Evolutionary conservation across 2,329 filamentous ascomycete genomes (phyloP).

Genomic region (Biscogniauxia marginata): DNA sequence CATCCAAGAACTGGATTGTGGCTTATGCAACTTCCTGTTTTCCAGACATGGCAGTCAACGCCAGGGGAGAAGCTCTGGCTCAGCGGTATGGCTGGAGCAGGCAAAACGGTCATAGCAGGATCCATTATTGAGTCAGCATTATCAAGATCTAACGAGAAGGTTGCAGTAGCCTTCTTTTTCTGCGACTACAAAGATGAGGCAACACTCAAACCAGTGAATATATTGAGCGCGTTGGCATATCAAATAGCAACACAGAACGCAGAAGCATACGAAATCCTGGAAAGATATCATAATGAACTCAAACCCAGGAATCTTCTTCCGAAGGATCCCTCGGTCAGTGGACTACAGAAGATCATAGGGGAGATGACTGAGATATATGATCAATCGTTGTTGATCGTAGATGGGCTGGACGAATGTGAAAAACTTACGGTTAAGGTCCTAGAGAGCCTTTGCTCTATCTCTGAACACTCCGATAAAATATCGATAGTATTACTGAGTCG

Average conservation of each 20-base stretch:
- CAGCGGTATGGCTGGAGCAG: constrained; percentile 28
- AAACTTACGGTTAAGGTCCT: constrained; percentile 8
- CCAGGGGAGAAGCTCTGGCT: constrained; percentile 24
- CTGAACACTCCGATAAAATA: constrained; percentile 9
- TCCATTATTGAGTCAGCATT: constrained; percentile 22
- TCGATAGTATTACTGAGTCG: constrained; percentile 18
- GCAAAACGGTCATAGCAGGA: constrained; percentile 29
- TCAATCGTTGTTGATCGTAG: constrained; percentile 14
- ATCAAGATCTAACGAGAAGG: not conserved
- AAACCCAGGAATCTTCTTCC: constrained; percentile 8
- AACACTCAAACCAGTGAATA: constrained; percentile 19
- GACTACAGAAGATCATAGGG: constrained; percentile 1
- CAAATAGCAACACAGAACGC: constrained; percentile 31
- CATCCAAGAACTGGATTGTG: constrained; percentile 25
- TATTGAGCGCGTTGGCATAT: constrained; percentile 27
- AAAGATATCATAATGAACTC: constrained; percentile 16
- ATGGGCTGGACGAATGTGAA: constrained; percentile 23
- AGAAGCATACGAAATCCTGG: constrained; percentile 19
- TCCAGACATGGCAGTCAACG: constrained; percentile 21
- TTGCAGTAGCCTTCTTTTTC: constrained; percentile 29
- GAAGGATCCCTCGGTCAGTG: constrained; percentile 1
- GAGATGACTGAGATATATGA: constrained; percentile 9
- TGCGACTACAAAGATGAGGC: constrained; percentile 31
- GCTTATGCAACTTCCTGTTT: constrained; percentile 13
- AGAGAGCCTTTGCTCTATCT: constrained; percentile 1